These are phyloP conservation scores for Tetraselmis chui DNA, from an alignment of 139 green algal genomes.

Conservation along the genomic window DNA sequence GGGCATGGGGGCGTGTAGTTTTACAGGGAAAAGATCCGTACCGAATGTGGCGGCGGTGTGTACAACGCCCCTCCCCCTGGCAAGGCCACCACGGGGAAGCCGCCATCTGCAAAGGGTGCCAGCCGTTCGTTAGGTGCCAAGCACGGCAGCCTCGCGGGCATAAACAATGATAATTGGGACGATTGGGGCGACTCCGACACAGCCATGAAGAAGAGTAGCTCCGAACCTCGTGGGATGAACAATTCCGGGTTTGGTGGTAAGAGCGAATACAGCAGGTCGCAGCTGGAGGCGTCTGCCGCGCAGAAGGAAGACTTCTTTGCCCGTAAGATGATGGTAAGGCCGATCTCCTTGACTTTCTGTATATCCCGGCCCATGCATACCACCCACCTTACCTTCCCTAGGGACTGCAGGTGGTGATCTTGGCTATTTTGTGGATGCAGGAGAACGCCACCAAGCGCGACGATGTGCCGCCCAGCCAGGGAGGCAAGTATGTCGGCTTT, in stretches of 20 bases:
- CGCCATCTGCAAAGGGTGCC: background rate
- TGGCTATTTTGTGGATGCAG: conserved; percentile 18
- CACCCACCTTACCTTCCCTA: no score
- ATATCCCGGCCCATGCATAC: no score
- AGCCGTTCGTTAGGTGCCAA: conserved; percentile 1
- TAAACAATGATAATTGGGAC: conserved; percentile 55
- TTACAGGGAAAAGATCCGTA: conserved; percentile 79
- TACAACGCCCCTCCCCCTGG: conserved; percentile 59
- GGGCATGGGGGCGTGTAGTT: conserved; percentile 50
- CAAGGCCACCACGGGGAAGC: conserved; percentile 6
- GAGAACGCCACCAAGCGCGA: conserved; percentile 82
- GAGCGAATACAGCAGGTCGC: conserved; percentile 57
- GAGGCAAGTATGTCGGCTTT: conserved; percentile 98
- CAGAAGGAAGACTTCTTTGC: conserved; percentile 90
- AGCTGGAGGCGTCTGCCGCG: conserved; percentile 65
- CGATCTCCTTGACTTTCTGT: no score
- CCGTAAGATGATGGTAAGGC: conserved; percentile 58
- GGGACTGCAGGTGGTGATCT: no score
- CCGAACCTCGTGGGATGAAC: background rate
- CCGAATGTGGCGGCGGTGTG: conserved; percentile 64
- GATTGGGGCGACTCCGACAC: conserved; percentile 62
- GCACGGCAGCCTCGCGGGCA: background rate
- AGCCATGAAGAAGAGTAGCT: conserved; percentile 7
- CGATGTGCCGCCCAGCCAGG: conserved; percentile 78
- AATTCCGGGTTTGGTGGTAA: conserved; percentile 16